These are phyloP conservation scores for Domatiomyces globalis DNA, from an alignment of 2,329 filamentous ascomycete species.

Conservation along the genomic window DNA sequence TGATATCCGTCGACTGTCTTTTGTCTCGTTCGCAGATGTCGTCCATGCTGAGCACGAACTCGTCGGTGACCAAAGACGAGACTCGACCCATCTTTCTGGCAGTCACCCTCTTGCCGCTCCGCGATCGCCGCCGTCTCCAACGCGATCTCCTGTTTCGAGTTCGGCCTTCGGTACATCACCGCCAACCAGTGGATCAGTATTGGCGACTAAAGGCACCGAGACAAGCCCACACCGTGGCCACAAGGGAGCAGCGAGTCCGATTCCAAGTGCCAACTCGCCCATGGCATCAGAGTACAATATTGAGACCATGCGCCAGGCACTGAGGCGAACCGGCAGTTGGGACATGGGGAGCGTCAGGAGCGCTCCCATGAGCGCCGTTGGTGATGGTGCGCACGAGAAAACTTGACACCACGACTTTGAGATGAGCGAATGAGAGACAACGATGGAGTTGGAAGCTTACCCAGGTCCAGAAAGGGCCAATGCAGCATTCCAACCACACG, in stretches of 20 bases:
- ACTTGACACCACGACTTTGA: neutral
- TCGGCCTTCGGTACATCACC: slow-evolving; percentile 55
- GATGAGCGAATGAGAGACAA: neutral
- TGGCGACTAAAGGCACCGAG: slow-evolving; percentile 59
- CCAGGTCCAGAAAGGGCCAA: neutral
- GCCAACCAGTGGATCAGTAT: slow-evolving; percentile 46
- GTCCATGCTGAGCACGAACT: slow-evolving; percentile 54
- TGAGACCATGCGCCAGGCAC: slow-evolving; percentile 84
- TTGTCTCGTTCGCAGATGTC: slow-evolving; percentile 94
- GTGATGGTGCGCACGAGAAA: slow-evolving; percentile 19
- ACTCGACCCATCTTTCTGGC: slow-evolving; percentile 46
- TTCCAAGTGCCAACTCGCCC: slow-evolving; percentile 40
- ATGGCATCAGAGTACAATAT: slow-evolving; percentile 58
- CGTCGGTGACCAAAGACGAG: slow-evolving; percentile 33
- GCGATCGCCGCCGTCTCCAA: slow-evolving; percentile 65
- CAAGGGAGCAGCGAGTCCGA: slow-evolving; percentile 37
- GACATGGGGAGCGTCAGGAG: slow-evolving; percentile 46
- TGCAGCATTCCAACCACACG: neutral
- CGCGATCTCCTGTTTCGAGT: slow-evolving; percentile 64
- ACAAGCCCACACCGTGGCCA: slow-evolving; percentile 47
- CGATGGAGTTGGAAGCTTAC: neutral
- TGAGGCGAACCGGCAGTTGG: slow-evolving; percentile 70
- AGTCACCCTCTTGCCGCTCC: slow-evolving; percentile 16
- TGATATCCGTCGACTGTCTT: slow-evolving; percentile 73
- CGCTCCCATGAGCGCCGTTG: slow-evolving; percentile 21